Percentiles rank a stretch among this genome's conserved stretches.
phyloP scores from a whole-genome alignment of 1,284 basidiomycete species.

The Coniferiporia weirii region DNA sequence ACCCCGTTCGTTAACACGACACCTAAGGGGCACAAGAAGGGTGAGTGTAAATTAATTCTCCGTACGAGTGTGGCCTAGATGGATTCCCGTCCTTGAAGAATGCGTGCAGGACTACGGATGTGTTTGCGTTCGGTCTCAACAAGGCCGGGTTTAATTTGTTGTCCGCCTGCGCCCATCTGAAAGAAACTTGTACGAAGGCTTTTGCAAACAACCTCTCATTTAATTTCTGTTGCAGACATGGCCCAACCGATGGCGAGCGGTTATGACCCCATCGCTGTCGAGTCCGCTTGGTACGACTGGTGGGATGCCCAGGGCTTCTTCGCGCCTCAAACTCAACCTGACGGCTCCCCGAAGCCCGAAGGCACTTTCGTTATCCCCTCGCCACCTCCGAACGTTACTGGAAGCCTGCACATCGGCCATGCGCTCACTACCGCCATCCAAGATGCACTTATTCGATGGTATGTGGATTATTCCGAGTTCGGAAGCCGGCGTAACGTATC shows the following conservation, averaged over 20 bases:
- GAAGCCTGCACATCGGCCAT: constrained; percentile 94
- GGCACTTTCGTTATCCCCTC: constrained; percentile 85
- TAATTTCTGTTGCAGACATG: constrained; percentile 55
- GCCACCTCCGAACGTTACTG: constrained; percentile 99
- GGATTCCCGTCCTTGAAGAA: too few species aligned
- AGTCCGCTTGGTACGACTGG: constrained; percentile 98
- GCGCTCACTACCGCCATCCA: constrained; percentile 92
- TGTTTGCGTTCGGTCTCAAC: neutral
- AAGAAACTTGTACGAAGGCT: too few species aligned
- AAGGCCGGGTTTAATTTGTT: too few species aligned
- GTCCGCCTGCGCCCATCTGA: too few species aligned
- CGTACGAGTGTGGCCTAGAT: too few species aligned
- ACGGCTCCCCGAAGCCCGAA: constrained; percentile 54
- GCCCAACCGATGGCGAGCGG: constrained; percentile 82
- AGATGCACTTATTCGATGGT: constrained; percentile 87
- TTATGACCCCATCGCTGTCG: constrained; percentile 94
- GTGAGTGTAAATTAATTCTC: constrained; percentile 32
- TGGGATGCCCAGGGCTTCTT: constrained; percentile 92
- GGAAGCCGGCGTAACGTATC: constrained; percentile 9
- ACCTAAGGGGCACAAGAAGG: constrained; percentile 87
- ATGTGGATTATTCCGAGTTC: constrained; percentile 30
- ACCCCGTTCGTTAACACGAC: constrained; percentile 80
- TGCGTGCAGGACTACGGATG: neutral
- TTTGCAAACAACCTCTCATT: neutral
- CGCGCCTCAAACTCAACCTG: constrained; percentile 63